phyloP scores from a whole-genome alignment of 345 rosid species.

The Fremontodendron californicum region DNA sequence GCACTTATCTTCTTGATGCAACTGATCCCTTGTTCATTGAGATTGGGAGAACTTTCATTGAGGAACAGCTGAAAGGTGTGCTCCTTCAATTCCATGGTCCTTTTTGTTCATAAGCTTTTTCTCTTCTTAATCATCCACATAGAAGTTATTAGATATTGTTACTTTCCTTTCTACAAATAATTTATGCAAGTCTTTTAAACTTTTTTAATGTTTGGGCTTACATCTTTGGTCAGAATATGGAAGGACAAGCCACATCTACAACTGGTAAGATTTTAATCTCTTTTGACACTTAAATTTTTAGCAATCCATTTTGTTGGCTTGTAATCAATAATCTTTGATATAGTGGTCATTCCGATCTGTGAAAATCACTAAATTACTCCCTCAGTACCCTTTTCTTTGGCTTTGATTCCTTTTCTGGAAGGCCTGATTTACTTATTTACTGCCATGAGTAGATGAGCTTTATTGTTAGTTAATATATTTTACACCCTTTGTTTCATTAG shows the following conservation, averaged over 20 bases:
- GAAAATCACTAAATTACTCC: background rate
- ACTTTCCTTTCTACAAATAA: slow-evolving; percentile 8
- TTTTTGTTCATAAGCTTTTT: background rate
- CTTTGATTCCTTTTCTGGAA: background rate
- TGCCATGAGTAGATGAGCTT: background rate
- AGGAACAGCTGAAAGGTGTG: slow-evolving; percentile 51
- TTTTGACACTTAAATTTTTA: background rate
- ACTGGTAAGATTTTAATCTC: slow-evolving; percentile 45
- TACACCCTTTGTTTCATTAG: background rate
- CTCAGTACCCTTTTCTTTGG: background rate
- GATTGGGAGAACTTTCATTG: slow-evolving; percentile 61
- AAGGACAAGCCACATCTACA: slow-evolving; percentile 59
- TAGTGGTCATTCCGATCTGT: background rate
- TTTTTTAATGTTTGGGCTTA: slow-evolving; percentile 6
- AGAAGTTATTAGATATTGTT: background rate
- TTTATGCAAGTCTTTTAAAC: slow-evolving; percentile 9
- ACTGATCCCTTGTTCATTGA: slow-evolving; percentile 67
- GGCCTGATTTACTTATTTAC: background rate
- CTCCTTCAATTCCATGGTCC: background rate
- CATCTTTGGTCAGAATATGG: slow-evolving; percentile 53
- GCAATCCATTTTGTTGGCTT: background rate
- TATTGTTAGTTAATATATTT: background rate
- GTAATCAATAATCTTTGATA: background rate
- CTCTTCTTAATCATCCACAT: background rate
- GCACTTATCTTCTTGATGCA: slow-evolving; percentile 79